These are phyloP conservation scores for Saturnispora diversa DNA, from an alignment of 805 yeast species.

Conservation along the genomic window DNA sequence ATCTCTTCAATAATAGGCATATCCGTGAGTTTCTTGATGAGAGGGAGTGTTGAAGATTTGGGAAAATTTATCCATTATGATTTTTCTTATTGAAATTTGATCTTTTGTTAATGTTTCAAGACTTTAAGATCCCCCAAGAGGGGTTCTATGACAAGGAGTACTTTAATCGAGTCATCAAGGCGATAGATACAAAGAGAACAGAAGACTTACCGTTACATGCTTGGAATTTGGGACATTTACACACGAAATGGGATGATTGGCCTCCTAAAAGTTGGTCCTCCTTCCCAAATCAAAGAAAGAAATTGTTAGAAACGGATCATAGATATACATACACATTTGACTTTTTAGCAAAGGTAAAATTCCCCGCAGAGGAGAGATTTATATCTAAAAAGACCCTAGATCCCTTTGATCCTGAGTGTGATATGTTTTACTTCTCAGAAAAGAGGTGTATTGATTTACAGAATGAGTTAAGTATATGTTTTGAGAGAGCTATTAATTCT, in stretches of 20 bases:
- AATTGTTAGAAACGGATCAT: neutral
- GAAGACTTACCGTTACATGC: constrained; percentile 6
- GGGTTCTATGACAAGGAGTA: neutral
- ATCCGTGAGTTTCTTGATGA: neutral
- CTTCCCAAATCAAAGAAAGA: neutral
- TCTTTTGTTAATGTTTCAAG: neutral
- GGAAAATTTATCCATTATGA: neutral
- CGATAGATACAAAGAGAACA: constrained; percentile 3
- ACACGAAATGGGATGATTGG: constrained; percentile 7
- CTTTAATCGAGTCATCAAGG: neutral
- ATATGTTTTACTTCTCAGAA: neutral
- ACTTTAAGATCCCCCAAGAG: neutral
- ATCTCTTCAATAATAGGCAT: constrained; percentile 73
- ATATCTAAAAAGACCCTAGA: neutral
- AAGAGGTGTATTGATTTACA: neutral
- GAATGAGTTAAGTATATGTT: neutral
- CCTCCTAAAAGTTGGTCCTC: constrained; percentile 6
- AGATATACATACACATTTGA: constrained; percentile 6
- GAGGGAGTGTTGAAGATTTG: neutral
- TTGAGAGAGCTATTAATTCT: neutral
- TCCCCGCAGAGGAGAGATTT: neutral
- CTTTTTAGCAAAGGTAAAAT: neutral
- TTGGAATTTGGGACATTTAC: constrained; percentile 8
- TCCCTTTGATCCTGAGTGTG: constrained; percentile 1
- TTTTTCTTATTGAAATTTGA: neutral